phyloP scores from a whole-genome alignment of 2,329 filamentous ascomycete species.

The Aspergillus fischeri region DNA sequence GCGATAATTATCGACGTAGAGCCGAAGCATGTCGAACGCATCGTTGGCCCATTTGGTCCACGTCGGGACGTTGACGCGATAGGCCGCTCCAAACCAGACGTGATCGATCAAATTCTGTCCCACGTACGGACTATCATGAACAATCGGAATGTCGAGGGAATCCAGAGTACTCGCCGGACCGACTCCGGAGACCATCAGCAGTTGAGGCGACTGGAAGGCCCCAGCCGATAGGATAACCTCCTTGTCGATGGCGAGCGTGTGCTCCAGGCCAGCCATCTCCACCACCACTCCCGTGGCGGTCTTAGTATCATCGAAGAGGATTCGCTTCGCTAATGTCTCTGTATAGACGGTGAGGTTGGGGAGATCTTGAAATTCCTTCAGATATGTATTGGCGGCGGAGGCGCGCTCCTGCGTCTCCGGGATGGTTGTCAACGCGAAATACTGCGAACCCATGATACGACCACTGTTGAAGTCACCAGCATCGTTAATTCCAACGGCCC shows the following conservation, averaged over 20 bases:
- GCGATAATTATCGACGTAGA: constrained; percentile 1
- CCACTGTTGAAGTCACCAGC: constrained; percentile 1
- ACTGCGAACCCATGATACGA: constrained; percentile 1
- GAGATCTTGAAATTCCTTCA: not conserved
- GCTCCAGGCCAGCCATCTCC: not conserved
- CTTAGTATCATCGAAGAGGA: constrained; percentile 7
- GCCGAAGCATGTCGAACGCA: not conserved
- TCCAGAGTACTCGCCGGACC: constrained; percentile 4
- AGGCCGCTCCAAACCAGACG: constrained; percentile 4
- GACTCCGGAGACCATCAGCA: constrained; percentile 23
- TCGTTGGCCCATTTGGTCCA: not conserved
- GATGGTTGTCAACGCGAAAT: not conserved
- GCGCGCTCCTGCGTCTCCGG: not conserved
- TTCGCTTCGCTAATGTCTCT: constrained; percentile 8
- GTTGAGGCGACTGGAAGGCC: constrained; percentile 17
- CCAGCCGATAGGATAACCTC: constrained; percentile 14
- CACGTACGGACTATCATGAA: constrained; percentile 6
- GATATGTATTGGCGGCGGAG: constrained; percentile 5
- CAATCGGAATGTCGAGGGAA: constrained; percentile 1
- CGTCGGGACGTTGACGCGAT: constrained; percentile 6
- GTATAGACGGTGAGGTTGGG: constrained; percentile 4
- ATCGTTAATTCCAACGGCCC: not conserved
- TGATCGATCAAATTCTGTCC: constrained; percentile 14
- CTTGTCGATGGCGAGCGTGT: constrained; percentile 4
- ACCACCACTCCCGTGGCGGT: constrained; percentile 8